phyloP scores from a whole-genome alignment of 805 yeast genomes.

The Debaryomyces hansenii region DNA sequence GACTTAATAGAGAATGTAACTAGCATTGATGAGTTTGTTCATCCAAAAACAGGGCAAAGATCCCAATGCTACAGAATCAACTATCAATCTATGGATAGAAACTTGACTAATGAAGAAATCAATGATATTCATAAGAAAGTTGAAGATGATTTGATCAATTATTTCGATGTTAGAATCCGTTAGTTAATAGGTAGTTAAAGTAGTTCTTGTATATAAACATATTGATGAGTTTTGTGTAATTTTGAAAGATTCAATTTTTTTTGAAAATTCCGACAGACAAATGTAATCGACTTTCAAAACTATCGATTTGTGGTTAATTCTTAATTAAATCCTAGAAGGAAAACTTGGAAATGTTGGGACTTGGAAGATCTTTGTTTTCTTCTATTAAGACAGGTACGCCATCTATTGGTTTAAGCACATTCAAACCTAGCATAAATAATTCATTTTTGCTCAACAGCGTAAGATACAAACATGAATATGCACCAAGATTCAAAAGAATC shows the following conservation, averaged over 20 bases:
- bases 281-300: no score
- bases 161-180: conserved; percentile 58
- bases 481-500: conserved; percentile 69
- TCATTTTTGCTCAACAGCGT: background rate
- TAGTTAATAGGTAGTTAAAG: conserved; percentile 11
- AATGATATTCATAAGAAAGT: conserved; percentile 71
- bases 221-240: conserved; percentile 4
- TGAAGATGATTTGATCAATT: conserved; percentile 51
- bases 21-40: conserved; percentile 76
- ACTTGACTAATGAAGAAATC: conserved; percentile 81
- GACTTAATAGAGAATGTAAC: conserved; percentile 86
- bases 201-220: conserved; percentile 3
- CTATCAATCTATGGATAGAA: conserved; percentile 95
- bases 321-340: no score
- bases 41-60: conserved; percentile 74
- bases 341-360: conserved; percentile 4
- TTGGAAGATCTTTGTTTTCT: conserved; percentile 6
- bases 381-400: background rate
- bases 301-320: no score
- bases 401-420: background rate
- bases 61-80: conserved; percentile 88
- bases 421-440: background rate
- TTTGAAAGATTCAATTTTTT: background rate
- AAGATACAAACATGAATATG: conserved; percentile 65
- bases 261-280: background rate